Evolutionary conservation across 1,284 basidiomycete species (phyloP).

Genomic region (Cryptococcus sp.): DNA sequence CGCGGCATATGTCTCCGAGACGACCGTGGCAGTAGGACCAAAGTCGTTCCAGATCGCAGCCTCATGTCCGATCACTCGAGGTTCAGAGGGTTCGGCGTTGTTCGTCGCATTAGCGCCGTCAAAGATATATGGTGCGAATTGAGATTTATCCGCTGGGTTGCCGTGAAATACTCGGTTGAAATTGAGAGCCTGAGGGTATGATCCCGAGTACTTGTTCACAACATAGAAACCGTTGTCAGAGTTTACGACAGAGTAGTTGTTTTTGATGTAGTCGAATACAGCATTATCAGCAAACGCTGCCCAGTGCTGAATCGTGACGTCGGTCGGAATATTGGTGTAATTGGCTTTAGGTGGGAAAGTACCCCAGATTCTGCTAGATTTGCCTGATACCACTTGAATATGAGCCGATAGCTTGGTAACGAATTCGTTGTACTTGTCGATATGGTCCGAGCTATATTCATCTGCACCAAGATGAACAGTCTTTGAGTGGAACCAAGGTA

Average conservation of each 20-base stretch:
- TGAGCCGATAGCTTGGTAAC: too few relatives aligned
- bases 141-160: background rate
- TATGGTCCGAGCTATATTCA: too few relatives aligned
- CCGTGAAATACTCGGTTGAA: conserved; percentile 1
- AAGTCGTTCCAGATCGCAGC: conserved; percentile 2
- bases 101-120: background rate
- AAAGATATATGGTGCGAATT: background rate
- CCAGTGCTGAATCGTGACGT: conserved; percentile 2
- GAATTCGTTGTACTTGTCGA: too few relatives aligned
- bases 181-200: background rate
- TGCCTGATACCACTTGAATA: background rate
- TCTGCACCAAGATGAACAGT: too few relatives aligned
- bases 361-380: conserved; percentile 1
- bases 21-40: background rate
- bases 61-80: background rate
- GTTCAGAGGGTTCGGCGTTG: background rate
- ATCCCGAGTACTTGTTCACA: background rate
- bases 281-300: conserved; percentile 1
- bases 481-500: too few relatives aligned
- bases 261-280: background rate
- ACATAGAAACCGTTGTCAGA: background rate
- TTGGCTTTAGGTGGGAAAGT: conserved; percentile 1
- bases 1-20: conserved; percentile 1
- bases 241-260: conserved; percentile 1
- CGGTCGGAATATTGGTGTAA: conserved; percentile 1